Evolutionary conservation across 306 rosid genomes (phyloP).

Genomic region (Astragalus glycyphyllos): DNA sequence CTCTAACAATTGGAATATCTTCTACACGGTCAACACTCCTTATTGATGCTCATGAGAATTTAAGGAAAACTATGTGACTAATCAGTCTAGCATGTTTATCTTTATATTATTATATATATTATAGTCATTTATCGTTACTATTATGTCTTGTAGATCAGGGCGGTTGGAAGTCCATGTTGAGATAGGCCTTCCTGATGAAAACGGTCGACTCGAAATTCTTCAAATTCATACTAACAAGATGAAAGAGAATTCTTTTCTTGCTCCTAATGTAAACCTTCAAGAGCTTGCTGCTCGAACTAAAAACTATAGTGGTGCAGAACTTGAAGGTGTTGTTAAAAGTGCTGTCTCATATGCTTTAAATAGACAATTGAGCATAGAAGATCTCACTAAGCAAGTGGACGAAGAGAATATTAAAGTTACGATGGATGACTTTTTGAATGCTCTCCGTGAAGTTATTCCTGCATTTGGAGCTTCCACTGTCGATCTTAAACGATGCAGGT

Average conservation of each 20-base stretch:
- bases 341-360: slow-evolving; percentile 93
- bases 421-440: slow-evolving; percentile 92
- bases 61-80: no score
- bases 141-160: slow-evolving; percentile 75
- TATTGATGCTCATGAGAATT: no score
- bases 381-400: slow-evolving; percentile 93
- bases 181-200: slow-evolving; percentile 98
- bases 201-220: slow-evolving; percentile 95
- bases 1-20: no score
- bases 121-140: slow-evolving; percentile 29
- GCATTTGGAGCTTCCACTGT: slow-evolving; percentile 98
- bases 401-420: slow-evolving; percentile 95
- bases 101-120: no score
- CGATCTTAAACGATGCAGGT: slow-evolving; percentile 98
- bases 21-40: no score
- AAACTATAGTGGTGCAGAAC: no score
- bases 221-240: slow-evolving; percentile 96
- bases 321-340: no score
- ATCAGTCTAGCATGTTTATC: no score
- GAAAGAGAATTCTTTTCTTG: slow-evolving; percentile 97
- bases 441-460: slow-evolving; percentile 80
- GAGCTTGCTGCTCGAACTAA: no score
- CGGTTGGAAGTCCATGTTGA: slow-evolving; percentile 98
- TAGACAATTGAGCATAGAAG: slow-evolving; percentile 90
- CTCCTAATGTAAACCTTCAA: slow-evolving; percentile 88